Evolutionary conservation across 306 rosid species (phyloP), one percentile per base, ranked within the genome.

Genomic region (Pterocarpus santalinus): DNA sequence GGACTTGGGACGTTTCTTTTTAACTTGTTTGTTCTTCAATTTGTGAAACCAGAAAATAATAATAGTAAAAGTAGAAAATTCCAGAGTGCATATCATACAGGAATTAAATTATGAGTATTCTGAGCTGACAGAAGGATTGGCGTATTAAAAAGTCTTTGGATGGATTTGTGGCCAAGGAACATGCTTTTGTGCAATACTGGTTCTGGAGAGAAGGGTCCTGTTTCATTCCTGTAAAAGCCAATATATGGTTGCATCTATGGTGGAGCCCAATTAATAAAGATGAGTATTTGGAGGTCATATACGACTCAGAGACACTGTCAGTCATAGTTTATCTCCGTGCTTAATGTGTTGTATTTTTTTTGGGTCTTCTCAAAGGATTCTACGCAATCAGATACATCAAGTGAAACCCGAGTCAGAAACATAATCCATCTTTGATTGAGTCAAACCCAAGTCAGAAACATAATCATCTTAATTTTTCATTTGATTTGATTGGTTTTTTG

Each of bases 401-500:
- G 39, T 39, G 35, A 49, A 63, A 17, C 30, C 46, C 68, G 65
- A 41, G 5, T 65, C 47, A 56, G 67, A 65, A 64, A 53, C 34
- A 65, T 36, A 16, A 28, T 38, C 16, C 7, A 4, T 39, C 7
- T 39, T 39, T 39, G 44, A 0, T 35, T 12, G 3, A 62, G 46
- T 52, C 58, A 49, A 51, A 17, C 30, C 46, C 68, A 73, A 41
- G 8, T 65, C 36, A 56, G 67, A 65, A 73, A 65, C 34, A 65
- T 22, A 11, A 28, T 38, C 12, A 47, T 47, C 55, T 65, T 28
- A 60, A 8, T 22, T 64, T 68, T 51, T 72, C 71, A 28, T 66
- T 44, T 41, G 12, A 72, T 67, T 62, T 65, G 8, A 28, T 36
- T 76, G 66, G 60, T 39, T 82, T 69, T 79, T 60, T 13, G 30